A percentile compares a stretch with the other conserved stretches of the same genome.
Conservation (phyloP, 2,329 filamentous ascomycete species). For the Teratosphaeria viscida region DNA sequence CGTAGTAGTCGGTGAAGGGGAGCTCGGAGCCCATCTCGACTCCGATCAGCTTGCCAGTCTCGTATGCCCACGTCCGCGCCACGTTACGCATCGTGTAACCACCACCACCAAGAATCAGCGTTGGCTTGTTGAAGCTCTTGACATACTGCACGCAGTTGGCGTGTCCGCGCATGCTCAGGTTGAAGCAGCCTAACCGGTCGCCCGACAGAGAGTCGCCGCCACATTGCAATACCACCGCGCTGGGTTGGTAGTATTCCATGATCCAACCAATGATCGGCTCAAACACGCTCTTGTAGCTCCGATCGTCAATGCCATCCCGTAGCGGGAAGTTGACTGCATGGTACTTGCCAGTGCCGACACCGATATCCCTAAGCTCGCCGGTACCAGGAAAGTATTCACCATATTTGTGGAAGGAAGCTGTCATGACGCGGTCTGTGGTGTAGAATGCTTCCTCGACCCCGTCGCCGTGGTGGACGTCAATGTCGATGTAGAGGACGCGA, state of each 20-base stretch:
- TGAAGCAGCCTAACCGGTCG: slow-evolving; percentile 59
- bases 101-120: slow-evolving; percentile 55
- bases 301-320: slow-evolving; percentile 58
- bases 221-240: slow-evolving; percentile 59
- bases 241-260: slow-evolving; percentile 59
- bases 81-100: slow-evolving; percentile 62
- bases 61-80: slow-evolving; percentile 50
- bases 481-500: slow-evolving; percentile 56
- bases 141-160: slow-evolving; percentile 61
- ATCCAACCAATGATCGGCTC: slow-evolving; percentile 57
- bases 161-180: slow-evolving; percentile 59
- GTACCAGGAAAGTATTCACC: slow-evolving; percentile 64
- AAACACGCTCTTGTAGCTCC: slow-evolving; percentile 57
- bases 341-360: slow-evolving; percentile 56
- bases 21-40: slow-evolving; percentile 72
- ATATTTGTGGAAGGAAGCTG: slow-evolving; percentile 62
- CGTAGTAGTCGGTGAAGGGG: slow-evolving; percentile 94
- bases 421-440: slow-evolving; percentile 62
- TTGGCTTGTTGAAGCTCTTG: slow-evolving; percentile 56
- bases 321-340: slow-evolving; percentile 61
- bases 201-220: slow-evolving; percentile 58
- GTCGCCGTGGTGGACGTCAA: slow-evolving; percentile 58
- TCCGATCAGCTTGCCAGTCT: slow-evolving; percentile 73
- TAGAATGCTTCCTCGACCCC: slow-evolving; percentile 64
- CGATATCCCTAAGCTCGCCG: slow-evolving; percentile 57